Evolutionary conservation across 257 asterid genomes (phyloP), one percentile per base, ranked within the genome.

Genomic region (Solanum appendiculatum): DNA sequence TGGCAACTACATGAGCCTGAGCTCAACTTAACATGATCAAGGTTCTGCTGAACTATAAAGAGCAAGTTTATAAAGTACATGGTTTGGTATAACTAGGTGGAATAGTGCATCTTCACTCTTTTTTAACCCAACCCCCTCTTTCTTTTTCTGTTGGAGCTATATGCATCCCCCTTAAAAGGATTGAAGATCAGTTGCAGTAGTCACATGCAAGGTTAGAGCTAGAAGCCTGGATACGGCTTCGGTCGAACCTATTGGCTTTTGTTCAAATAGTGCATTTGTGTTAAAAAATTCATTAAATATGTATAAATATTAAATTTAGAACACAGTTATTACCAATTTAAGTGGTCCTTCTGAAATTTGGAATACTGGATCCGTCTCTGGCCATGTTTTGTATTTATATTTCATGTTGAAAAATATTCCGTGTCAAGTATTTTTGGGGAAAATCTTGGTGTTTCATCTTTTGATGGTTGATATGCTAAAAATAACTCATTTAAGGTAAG

Each of bases 321-420:
- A 0, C 3, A 0, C 0, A 29, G 0, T 14, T 6, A 6, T 66
- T 27, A 27, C 39, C 74, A 14, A 66, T 66, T 66, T 11, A 66
- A 66, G 73, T 29, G 1, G 8, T 14, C 1, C 0, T 66, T 66
- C 9, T 27, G 6, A 66, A 66, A 29, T 66, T 14, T 29, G 74
- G 74, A 29, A 14, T 66, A 23, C 4, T 66, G 37, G 37, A 7
- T 66, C 39, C 2, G 0, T 9, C 73, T 27, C 15, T 73, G 82
- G 9, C 18, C 6, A 6, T 73, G 29, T 73, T 73, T 73, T 27
- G 0, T 73, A 73, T 21, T 36, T 36, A 21, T 72, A 73, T 73
- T 36, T 73, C 31, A 21, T 10, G 46, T 37, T 5, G 51, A 73
- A 73, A 21, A 20, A 36, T 73, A 73, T 21, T 70, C 13, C 11